These are phyloP conservation scores for Microdochium bolleyi DNA, from an alignment of 2,329 filamentous ascomycete species.

Conservation along the genomic window DNA sequence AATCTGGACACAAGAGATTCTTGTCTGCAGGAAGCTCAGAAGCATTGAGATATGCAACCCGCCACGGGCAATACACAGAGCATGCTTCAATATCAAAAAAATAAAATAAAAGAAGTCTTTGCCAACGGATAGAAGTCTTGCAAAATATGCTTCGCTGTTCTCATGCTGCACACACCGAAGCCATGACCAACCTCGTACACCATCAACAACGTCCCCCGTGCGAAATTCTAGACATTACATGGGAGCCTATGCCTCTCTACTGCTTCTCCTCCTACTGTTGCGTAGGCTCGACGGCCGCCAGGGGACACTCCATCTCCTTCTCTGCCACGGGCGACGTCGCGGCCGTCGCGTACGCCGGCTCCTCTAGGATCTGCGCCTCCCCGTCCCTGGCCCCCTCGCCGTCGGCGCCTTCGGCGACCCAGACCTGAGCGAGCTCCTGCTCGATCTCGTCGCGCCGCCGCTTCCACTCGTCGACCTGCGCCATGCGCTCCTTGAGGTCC, in stretches of 20 bases:
- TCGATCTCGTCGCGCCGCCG: slow-evolving; percentile 73
- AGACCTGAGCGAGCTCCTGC: slow-evolving; percentile 61
- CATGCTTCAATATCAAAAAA: too few relatives aligned
- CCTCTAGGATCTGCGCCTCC: background rate
- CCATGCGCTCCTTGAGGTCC: slow-evolving; percentile 71
- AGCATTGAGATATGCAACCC: too few relatives aligned
- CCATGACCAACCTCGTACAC: background rate
- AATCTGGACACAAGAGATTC: too few relatives aligned
- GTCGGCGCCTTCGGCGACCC: slow-evolving; percentile 26
- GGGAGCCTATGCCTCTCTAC: background rate
- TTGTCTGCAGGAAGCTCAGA: too few relatives aligned
- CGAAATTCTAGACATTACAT: background rate
- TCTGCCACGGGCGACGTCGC: background rate
- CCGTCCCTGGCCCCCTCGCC: background rate
- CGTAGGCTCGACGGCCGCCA: background rate
- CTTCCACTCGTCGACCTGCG: slow-evolving; percentile 81
- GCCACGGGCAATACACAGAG: too few relatives aligned
- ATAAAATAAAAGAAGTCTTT: too few relatives aligned
- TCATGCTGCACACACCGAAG: background rate
- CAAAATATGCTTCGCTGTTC: background rate
- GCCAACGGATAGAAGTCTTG: too few relatives aligned
- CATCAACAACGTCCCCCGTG: too few relatives aligned
- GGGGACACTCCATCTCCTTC: background rate
- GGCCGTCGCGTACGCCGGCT: background rate
- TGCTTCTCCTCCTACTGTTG: background rate